Evolutionary conservation across 1,284 basidiomycete species (phyloP).

Genomic region (Melanopsichium pennsylvanicum): DNA sequence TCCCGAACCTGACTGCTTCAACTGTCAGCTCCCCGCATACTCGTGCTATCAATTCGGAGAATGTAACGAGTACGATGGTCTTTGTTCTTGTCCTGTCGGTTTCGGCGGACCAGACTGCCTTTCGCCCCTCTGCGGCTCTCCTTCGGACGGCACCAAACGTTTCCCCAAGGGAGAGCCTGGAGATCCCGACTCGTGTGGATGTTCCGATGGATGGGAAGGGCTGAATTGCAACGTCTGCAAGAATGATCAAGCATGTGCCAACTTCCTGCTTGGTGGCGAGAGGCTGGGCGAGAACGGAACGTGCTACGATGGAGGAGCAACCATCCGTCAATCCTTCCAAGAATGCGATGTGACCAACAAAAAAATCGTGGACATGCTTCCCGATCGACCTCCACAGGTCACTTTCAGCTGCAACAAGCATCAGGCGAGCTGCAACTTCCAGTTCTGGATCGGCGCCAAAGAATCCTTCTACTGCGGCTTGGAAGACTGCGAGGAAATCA

Average conservation of each 20-base stretch:
- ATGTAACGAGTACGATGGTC: conserved; percentile 86
- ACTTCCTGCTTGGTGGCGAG: conserved; percentile 50
- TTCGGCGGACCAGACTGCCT: conserved; percentile 88
- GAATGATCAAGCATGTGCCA: conserved; percentile 37
- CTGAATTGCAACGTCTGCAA: conserved; percentile 76
- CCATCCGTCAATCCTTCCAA: conserved; percentile 90
- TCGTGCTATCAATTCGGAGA: conserved; percentile 72
- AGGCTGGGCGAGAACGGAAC: conserved; percentile 76
- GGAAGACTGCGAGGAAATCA: conserved; percentile 72
- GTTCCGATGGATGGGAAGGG: conserved; percentile 91
- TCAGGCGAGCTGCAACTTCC: conserved; percentile 51
- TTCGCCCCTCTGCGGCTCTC: conserved; percentile 81
- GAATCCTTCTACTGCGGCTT: conserved; percentile 96
- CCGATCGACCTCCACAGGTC: conserved; percentile 86
- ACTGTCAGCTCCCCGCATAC: conserved; percentile 55
- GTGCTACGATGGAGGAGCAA: conserved; percentile 89
- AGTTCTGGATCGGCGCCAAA: conserved; percentile 90
- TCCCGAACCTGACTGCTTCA: conserved; percentile 55
- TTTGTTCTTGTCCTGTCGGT: conserved; percentile 87
- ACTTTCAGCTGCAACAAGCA: conserved; percentile 73
- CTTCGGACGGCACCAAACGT: conserved; percentile 85
- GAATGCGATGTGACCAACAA: conserved; percentile 94
- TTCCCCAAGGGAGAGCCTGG: conserved; percentile 67
- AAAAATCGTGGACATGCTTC: conserved; percentile 87
- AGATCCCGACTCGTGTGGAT: conserved; percentile 74